A percentile compares a stretch with the other conserved stretches of the same genome.
phyloP scores from a whole-genome alignment of 305 asterid genomes.

The Fraxinus xanthoxyloides region DNA sequence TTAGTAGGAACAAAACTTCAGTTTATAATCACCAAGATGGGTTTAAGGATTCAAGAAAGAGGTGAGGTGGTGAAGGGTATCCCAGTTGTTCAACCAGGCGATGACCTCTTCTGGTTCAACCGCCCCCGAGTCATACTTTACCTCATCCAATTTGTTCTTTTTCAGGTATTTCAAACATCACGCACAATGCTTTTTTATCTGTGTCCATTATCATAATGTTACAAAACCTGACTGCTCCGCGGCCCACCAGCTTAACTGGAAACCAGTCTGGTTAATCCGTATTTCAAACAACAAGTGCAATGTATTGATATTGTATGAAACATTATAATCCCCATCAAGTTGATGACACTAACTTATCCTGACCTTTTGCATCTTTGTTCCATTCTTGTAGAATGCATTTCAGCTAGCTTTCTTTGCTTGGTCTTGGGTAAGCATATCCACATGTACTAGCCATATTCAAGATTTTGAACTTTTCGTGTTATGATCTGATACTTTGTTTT shows the following conservation, averaged over 20 bases:
- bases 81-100: slow-evolving; percentile 58
- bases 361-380: neutral
- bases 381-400: slow-evolving; percentile 43
- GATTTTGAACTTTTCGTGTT: neutral
- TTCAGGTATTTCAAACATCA: slow-evolving; percentile 42
- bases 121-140: slow-evolving; percentile 51
- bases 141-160: slow-evolving; percentile 56
- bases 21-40: slow-evolving; percentile 62
- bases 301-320: neutral
- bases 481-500: slow-evolving; percentile 10
- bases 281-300: neutral
- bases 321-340: slow-evolving; percentile 8
- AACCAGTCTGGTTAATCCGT: neutral
- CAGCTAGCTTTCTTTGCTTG: slow-evolving; percentile 65
- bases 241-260: neutral
- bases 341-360: neutral
- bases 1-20: slow-evolving; percentile 61
- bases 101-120: slow-evolving; percentile 66
- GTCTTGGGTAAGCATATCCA: slow-evolving; percentile 49
- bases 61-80: slow-evolving; percentile 54
- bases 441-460: neutral
- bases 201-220: neutral
- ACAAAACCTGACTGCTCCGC: neutral
- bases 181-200: neutral
- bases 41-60: slow-evolving; percentile 50